Evolutionary conservation across 2,329 filamentous ascomycete species (phyloP), one percentile per base, ranked within the genome.

Genomic region (Aspergillus aculeatinus): DNA sequence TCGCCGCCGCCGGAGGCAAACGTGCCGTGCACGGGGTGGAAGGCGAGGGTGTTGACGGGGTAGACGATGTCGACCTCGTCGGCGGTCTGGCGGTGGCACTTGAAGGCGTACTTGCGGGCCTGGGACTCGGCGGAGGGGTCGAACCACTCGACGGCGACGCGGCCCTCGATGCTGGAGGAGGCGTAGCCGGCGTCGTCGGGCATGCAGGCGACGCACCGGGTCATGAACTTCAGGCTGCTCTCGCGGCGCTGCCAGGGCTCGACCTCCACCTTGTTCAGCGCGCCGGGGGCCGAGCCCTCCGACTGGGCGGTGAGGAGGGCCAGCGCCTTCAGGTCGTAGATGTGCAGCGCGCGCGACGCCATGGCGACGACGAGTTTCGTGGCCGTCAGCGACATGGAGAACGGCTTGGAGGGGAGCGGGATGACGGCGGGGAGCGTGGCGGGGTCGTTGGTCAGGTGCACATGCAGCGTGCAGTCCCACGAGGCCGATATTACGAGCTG

Each of bases 61-160:
- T 93, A 96, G 3, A 97, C 91, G 4, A 96, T 84, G 70, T 96
- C 93, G 29, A 84, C 87, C 53, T 86, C 87, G 48, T 84, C 83
- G 57, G 80, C 73, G 31, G 87, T 83, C 75, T 96, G 91, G 4
- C 95, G 86, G 77, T 99, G 95, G 77, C 95, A 99, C 77, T 99
- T 99, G 85, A 99, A 99, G 14, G 95, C 95, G 75, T 98, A 99
- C 76, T 97, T 98, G 66, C 93, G 86, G 44, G 90, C 89, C 79
- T 98, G 93, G 4, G 90, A 93, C 75, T 94, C 90, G 48, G 87
- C 82, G 5, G 87, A 91, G 16, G 95, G 91, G 72, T 98, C 95
- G 74, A 99, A 98, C 91, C 93, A 98, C 76, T 99, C 95, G 1
- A 99, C 95, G 0, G 93, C 94, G 2, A 99, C 92, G 68, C 95